Evolutionary conservation across 148 eudicot species (phyloP), one percentile per base, ranked within the genome.

Genomic region (Rhododendron mucronatum): DNA sequence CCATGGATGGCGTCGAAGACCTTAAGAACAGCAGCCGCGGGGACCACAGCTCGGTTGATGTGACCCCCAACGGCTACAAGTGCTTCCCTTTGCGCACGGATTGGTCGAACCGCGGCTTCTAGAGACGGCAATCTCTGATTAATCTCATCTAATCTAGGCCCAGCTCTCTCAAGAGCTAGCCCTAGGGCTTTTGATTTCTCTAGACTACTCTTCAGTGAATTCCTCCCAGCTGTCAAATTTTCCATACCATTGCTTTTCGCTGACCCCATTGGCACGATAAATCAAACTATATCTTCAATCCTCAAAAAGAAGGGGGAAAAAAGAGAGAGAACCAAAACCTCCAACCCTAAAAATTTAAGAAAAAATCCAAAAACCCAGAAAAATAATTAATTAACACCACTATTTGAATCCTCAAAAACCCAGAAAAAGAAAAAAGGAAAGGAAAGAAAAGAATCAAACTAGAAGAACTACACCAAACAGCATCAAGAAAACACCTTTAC

Each of bases 1-100:
- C 86, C 86, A 48, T 87, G 88, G 79, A 87, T 83, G 21, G 88
- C 88, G 1, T 87, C 88, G 30, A 87, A 87, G 8, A 87, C 88
- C 53, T 87, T 83, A 11, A 87, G 83, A 8, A 87, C 88, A 9
- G 88, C 86, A 0, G 88, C 83, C 0, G 88, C 88, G 3, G 88
- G 88, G 35, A 87, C 88, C 16, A 87, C 85, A 35, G 88, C 88
- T 21, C 88, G 76, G 50, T 76, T 83, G 12, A 87, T 83, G 55
- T 87, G 88, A n/a, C 88, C 88, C 26, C 88, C 88, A 37, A 87
- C 88, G 7, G 85, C 78, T 18, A 33, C 47, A 37, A 87, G 88
- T 1, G 88, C 83, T 30, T 87, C 88, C 37, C 69, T 87, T 14
- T 87, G 82, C 2, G 88, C 88, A 3, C 88, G 86, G 79, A 87